phyloP scores from a whole-genome alignment of 208 protist species.

The Trypanosoma conorhini region DNA sequence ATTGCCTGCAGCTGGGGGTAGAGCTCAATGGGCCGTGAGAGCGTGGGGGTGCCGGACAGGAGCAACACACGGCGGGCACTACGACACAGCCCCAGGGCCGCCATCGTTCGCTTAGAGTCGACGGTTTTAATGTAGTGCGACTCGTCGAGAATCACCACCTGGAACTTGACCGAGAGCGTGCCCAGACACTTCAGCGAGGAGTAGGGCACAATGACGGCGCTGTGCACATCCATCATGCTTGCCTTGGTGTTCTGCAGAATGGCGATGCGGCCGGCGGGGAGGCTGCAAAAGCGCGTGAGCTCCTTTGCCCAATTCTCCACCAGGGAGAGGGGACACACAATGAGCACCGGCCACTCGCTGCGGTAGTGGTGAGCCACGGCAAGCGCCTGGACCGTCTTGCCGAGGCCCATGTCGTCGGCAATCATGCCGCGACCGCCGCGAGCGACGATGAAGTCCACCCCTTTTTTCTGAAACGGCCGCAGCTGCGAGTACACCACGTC shows the following conservation, averaged over 20 bases:
- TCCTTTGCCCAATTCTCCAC: constrained; percentile 94
- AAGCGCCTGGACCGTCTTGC: constrained; percentile 97
- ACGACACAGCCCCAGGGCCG: constrained; percentile 80
- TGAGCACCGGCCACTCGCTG: constrained; percentile 94
- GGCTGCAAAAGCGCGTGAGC: constrained; percentile 80
- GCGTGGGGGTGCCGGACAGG: constrained; percentile 93
- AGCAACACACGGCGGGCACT: constrained; percentile 79
- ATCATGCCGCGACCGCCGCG: constrained; percentile 90
- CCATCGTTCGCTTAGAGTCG: constrained; percentile 77
- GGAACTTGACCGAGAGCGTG: constrained; percentile 45
- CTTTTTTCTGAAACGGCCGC: constrained; percentile 76
- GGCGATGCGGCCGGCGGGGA: constrained; percentile 74
- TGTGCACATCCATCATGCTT: constrained; percentile 39
- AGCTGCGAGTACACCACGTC: constrained; percentile 76
- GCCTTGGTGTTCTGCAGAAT: constrained; percentile 65
- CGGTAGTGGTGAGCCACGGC: constrained; percentile 91
- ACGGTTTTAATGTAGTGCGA: constrained; percentile 95
- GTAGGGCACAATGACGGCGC: constrained; percentile 84
- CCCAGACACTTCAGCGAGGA: constrained; percentile 76
- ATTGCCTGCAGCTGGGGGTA: constrained; percentile 94
- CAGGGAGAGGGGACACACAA: constrained; percentile 93
- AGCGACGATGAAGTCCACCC: constrained; percentile 77
- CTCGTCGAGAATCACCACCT: constrained; percentile 95
- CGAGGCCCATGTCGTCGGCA: constrained; percentile 97
- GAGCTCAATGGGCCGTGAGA: constrained; percentile 95